A percentile compares a stretch with the other conserved stretches of the same genome.
Evolutionary conservation across 2,329 filamentous ascomycete species (phyloP).

Genomic region (Fusarium gaditjirri): DNA sequence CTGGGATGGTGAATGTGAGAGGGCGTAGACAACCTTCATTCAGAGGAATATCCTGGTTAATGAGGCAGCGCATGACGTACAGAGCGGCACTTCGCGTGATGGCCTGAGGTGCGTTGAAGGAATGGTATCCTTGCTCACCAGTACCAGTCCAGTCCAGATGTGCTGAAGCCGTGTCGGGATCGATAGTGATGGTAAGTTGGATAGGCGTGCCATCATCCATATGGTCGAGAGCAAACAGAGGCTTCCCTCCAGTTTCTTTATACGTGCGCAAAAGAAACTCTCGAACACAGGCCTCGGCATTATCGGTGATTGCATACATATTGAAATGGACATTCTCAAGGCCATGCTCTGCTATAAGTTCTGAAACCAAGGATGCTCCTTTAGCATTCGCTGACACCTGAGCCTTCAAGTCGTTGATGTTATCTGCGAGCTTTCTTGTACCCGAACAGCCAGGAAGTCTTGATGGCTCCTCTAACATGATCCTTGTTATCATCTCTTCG

Average conservation of each 20-base stretch:
- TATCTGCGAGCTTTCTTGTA: conserved; percentile 80
- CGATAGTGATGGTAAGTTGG: conserved; percentile 76
- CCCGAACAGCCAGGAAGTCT: conserved; percentile 79
- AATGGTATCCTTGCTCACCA: conserved; percentile 75
- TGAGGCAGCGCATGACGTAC: conserved; percentile 81
- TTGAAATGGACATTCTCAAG: neutral
- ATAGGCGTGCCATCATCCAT: conserved; percentile 90
- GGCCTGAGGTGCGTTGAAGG: conserved; percentile 76
- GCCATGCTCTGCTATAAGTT: neutral
- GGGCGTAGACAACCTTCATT: conserved; percentile 84
- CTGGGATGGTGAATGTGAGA: conserved; percentile 77
- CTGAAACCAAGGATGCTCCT: conserved; percentile 53
- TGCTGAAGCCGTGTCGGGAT: conserved; percentile 78
- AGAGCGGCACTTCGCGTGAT: conserved; percentile 86
- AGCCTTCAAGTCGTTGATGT: conserved; percentile 84
- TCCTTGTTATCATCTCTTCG: conserved; percentile 77
- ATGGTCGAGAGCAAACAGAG: conserved; percentile 64
- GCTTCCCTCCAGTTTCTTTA: neutral
- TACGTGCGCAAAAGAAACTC: neutral
- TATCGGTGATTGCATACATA: neutral
- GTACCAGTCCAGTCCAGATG: conserved; percentile 84
- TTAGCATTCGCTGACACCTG: conserved; percentile 88
- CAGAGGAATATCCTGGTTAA: conserved; percentile 82
- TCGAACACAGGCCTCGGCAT: neutral
- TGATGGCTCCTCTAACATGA: conserved; percentile 78